Base-by-base conservation (phyloP, 768 basidiomycete species). In the Cystobasidiopsis lactophilus region DNA sequence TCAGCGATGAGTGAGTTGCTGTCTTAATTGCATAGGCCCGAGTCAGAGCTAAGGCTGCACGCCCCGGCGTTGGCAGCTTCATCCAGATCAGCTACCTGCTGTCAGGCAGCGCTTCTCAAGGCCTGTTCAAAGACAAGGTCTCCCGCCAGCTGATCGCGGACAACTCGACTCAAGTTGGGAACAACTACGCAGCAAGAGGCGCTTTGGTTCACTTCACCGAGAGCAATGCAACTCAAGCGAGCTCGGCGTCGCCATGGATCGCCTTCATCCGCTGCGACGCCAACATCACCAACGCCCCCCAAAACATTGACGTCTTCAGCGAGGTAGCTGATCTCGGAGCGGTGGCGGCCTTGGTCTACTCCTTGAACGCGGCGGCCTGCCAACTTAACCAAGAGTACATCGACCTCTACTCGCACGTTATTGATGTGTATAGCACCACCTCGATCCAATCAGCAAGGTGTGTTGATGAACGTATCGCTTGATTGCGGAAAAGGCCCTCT, bases 191-290 rank as follows among this genome's bases (percentile, higher is more conserved):
- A 59, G 40, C 40, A 9, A 9, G 40, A 26, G 40, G 40, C 7
- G 40, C 40, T 14, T 65, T 93, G 37, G 77, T 89, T 29, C 83
- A 83, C 64, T 89, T 91, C 60, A 74, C 77, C 0, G 86, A 86
- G 62, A 70, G 71, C 24, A 56, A 59, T 39, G 49, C 58, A 5
- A 53, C 35, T 26, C 39, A 52, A 23, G 51, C 58, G 14, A 55
- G 48, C 14, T 80, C 82, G 2, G 71, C 68, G 4, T 83, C 85
- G 0, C 85, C 88, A 3, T 93, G 86, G 85, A 81, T 93, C 60
- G 88, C 88, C 13, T 72, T 88, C 57, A 74, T 93, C 46, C 74
- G 77, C 2, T 91, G 86, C 65, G 85, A 89, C 30, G 62, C 64
- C 52, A 86, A 88, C 64, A 72, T 78, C 18, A 82, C 82, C 14